Base-by-base conservation (phyloP, 139 green algal genomes). In the Pycnococcus provasolii region DNA sequence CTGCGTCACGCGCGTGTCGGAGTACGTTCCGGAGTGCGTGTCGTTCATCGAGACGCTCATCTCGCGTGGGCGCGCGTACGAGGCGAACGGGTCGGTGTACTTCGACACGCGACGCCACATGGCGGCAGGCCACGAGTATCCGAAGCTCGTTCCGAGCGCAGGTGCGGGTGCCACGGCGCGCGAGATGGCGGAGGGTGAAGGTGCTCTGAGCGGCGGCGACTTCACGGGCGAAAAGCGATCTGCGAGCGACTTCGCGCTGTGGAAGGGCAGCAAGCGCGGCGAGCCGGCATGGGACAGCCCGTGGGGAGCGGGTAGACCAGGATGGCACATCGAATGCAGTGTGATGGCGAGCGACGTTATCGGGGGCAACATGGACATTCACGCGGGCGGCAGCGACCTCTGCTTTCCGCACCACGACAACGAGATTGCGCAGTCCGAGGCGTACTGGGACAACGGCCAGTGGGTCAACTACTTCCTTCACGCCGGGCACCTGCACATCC, bases 391-490 rank as follows among this genome's bases (percentile, higher is more conserved):
- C 2, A 85, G 89, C 59, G 93, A 99, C 75, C 88, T 97, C 43
- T 80, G 81, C 62, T 99, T 98, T 73, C 93, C 93, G 4, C 93
- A 99, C 78, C 91, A 99, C 72, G 90, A 97, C 77, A 97, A 99
- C 73, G 90, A 98, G 83, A 81, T 98, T 11, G 93, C 93, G 13
- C 91, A 99, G 81, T 84, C 84, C 39, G 88, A 94, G 71, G 88
- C 88, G 0, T 83, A 80, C 66, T 90, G 86, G 77, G 64, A 72
- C 63, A 58, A 57, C 62, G 41, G 75, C 15, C 90, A 97, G 83
- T 97, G 90, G 92, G 89, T 96, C 47, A 95, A 96, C 83, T 97
- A 97, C 83, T 98, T 96, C 67, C 68, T 98, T 62, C 94, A 98
- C 80, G 81, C 78, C 4, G 93, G 93, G 0, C 93, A 97, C 75